Conservation (phyloP, 106 monocot species). For the Acanthochlamys bracteata region DNA sequence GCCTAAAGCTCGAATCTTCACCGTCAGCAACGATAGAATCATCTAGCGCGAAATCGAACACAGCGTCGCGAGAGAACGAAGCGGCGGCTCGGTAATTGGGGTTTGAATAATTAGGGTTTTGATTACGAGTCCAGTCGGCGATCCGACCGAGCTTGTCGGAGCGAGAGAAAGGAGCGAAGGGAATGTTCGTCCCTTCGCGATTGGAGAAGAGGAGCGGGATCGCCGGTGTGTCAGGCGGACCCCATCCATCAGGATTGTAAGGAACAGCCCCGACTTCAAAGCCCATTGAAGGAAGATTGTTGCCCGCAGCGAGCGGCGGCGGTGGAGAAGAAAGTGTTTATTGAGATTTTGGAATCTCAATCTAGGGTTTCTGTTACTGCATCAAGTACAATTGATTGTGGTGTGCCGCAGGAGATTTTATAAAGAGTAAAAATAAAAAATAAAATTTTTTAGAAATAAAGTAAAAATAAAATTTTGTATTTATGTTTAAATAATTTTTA, state of each 20-base stretch:
- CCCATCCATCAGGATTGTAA: slow-evolving; percentile 98
- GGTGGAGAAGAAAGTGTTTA: not conserved
- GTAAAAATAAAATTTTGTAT: too few relatives aligned
- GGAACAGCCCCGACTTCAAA: slow-evolving; percentile 79
- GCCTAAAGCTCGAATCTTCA: slow-evolving; percentile 79
- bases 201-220: slow-evolving; percentile 26
- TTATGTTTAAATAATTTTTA: too few relatives aligned
- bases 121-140: slow-evolving; percentile 79
- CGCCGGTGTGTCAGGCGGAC: slow-evolving; percentile 57
- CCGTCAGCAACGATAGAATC: slow-evolving; percentile 38
- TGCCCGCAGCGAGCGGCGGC: not conserved
- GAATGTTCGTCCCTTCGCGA: slow-evolving; percentile 26
- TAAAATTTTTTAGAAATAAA: too few relatives aligned
- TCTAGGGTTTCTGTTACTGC: too few relatives aligned
- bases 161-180: slow-evolving; percentile 96
- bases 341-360: too few relatives aligned
- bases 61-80: slow-evolving; percentile 20
- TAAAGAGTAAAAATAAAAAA: too few relatives aligned
- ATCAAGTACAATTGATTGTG: too few relatives aligned
- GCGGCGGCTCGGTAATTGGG: not conserved
- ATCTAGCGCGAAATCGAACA: slow-evolving; percentile 55
- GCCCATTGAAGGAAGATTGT: slow-evolving; percentile 25
- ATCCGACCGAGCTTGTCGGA: slow-evolving; percentile 94
- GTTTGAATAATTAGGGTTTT: slow-evolving; percentile 19
- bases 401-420: too few relatives aligned